Evolutionary conservation across 2,329 filamentous ascomycete genomes (phyloP).

Genomic region (Cladosporium oxysporum): DNA sequence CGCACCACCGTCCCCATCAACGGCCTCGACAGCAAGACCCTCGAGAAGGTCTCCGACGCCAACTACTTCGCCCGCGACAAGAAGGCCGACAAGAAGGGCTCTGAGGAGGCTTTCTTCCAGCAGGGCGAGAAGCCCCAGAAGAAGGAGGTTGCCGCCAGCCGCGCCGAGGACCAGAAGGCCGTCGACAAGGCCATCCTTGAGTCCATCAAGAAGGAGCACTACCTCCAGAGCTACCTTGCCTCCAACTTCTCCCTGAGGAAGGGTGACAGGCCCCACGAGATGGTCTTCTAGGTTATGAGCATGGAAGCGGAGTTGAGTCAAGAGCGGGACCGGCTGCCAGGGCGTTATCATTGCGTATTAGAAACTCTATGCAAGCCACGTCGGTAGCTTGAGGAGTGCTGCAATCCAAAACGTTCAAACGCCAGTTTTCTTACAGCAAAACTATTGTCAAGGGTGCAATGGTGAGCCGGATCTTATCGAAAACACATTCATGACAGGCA

Average conservation of each 20-base stretch:
- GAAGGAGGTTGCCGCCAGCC: conserved; percentile 91
- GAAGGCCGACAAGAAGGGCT: conserved; percentile 84
- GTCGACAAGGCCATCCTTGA: conserved; percentile 94
- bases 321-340: conserved; percentile 19
- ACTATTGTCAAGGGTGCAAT: conserved; percentile 17
- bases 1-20: conserved; percentile 81
- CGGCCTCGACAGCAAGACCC: conserved; percentile 70
- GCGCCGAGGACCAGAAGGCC: conserved; percentile 96
- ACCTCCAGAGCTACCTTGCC: conserved; percentile 90
- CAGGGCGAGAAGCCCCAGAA: conserved; percentile 98
- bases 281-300: conserved; percentile 80
- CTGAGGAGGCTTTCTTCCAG: conserved; percentile 98
- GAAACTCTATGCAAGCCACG: conserved; percentile 20
- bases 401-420: conserved; percentile 21
- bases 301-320: conserved; percentile 20
- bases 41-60: conserved; percentile 76
- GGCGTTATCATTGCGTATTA: conserved; percentile 22
- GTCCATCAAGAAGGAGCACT: conserved; percentile 97
- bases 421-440: conserved; percentile 19
- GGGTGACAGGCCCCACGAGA: conserved; percentile 99
- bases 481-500: conserved; percentile 17
- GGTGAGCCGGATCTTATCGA: conserved; percentile 19
- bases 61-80: conserved; percentile 99
- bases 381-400: conserved; percentile 21
- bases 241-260: conserved; percentile 98